Base-by-base conservation (phyloP, 176 grass and related monocot species). In the Zoysia pacifica region DNA sequence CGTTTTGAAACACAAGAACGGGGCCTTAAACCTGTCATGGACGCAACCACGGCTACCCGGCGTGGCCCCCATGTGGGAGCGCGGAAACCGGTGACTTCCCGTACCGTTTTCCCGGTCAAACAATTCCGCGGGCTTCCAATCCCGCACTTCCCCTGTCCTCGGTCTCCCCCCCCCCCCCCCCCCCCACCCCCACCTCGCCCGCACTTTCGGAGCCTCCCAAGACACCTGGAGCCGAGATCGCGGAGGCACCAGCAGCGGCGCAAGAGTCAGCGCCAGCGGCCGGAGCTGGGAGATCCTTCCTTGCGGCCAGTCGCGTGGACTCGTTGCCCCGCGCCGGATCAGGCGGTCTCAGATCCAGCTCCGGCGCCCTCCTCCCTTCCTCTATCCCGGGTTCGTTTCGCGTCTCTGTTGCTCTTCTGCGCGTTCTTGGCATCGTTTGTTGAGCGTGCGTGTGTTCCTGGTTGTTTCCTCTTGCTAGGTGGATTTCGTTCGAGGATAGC, bases 281-380 rank as follows among this genome's bases (percentile, higher is more conserved):
- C 3, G 46, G 4, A 11, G 59, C 37, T 40, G 0, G 62, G 71
- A 67, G 52, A 18, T 55, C 44, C 67, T 20, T 48, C 56, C 56
- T 43, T 9, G 62, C 41, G n/a, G 49, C 48, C 28, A 28, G 28
- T 28, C 28, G 28, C 28, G 28, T n/a, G n/a, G n/a, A n/a, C n/a
- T n/a, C n/a, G n/a, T n/a, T n/a, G n/a, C n/a, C n/a, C n/a, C n/a
- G n/a, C n/a, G n/a, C n/a, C n/a, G n/a, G n/a, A n/a, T n/a, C 74
- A 38, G 65, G 53, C 12, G 51, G 8, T 12, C 15, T 49, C 62
- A 78, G 85, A 83, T 87, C 81, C 70, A 69, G 14, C 43, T 40
- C 16, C 43, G 61, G 62, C 46, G 36, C 47, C 43, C 16, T 50
- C 39, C 49, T 42, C 76, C 48, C 69, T 15, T 19, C 48, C 67